A percentile compares a stretch with the other conserved stretches of the same genome.
phyloP scores from a whole-genome alignment of 495 filamentous ascomycete species.

The Trichoderma gamsii region DNA sequence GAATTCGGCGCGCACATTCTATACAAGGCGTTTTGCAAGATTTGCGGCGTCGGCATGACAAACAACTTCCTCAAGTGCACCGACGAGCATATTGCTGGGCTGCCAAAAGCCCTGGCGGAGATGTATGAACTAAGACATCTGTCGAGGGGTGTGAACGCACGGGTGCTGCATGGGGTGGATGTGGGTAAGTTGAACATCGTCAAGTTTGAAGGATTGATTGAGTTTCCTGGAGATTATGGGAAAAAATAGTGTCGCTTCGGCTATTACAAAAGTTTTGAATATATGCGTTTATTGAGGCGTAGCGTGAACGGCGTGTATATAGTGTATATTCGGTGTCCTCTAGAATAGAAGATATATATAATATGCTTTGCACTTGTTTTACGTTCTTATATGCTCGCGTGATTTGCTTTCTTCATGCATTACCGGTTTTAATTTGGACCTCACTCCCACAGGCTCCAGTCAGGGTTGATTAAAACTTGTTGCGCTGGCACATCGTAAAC shows the following conservation, averaged over 20 bases:
- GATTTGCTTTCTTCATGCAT: background rate
- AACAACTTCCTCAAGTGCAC: conserved; percentile 16
- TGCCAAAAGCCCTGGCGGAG: conserved; percentile 13
- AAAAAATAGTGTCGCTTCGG: conserved; percentile 21
- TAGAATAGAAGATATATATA: too few relatives aligned
- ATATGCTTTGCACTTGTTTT: too few relatives aligned
- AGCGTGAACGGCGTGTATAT: background rate
- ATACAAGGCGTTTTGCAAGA: conserved; percentile 39
- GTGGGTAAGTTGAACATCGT: conserved; percentile 22
- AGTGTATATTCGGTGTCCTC: background rate
- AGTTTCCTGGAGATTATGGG: conserved; percentile 24
- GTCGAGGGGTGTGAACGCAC: conserved; percentile 22
- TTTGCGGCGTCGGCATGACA: conserved; percentile 34
- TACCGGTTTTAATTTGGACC: background rate
- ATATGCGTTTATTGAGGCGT: background rate
- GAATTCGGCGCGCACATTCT: conserved; percentile 24
- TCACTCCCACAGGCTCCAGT: conserved; percentile 4
- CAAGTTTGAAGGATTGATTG: conserved; percentile 22
- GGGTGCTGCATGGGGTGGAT: conserved; percentile 26
- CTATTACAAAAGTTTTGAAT: too few relatives aligned
- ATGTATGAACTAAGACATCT: background rate
- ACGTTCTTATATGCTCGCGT: background rate
- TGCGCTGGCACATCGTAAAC: background rate
- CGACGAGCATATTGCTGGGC: conserved; percentile 19
- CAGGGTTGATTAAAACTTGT: background rate